Evolutionary conservation across 345 rosid species (phyloP).

Genomic region (Barbarea vulgaris): DNA sequence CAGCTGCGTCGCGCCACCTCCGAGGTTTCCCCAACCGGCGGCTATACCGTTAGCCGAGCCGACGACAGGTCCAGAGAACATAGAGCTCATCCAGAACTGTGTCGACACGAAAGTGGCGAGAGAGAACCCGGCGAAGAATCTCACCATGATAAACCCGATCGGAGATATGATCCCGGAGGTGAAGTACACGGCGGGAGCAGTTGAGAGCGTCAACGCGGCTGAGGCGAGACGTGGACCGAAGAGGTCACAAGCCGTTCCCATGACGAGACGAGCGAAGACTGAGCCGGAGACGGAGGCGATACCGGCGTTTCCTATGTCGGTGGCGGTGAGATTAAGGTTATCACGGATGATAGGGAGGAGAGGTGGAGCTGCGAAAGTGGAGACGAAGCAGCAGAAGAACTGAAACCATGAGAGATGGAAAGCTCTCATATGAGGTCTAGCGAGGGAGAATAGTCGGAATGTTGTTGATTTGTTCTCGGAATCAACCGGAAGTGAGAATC

Average conservation of each 20-base stretch:
- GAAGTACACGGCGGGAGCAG: conserved; percentile 84
- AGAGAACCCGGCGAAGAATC: conserved; percentile 82
- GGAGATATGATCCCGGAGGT: conserved; percentile 66
- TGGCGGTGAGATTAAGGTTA: conserved; percentile 77
- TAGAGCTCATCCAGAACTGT: conserved; percentile 97
- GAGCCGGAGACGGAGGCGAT: conserved; percentile 92
- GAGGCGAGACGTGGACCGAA: conserved; percentile 94
- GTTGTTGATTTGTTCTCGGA: conserved; percentile 77
- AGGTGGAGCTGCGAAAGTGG: conserved; percentile 89
- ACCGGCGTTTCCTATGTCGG: conserved; percentile 88
- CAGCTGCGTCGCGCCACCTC: conserved; percentile 90
- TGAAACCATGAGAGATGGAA: conserved; percentile 90
- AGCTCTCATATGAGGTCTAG: conserved; percentile 85
- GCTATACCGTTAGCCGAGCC: conserved; percentile 84
- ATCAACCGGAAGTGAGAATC: conserved; percentile 77
- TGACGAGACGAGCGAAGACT: conserved; percentile 74
- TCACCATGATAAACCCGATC: conserved; percentile 62
- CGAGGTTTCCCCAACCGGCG: conserved; percentile 96
- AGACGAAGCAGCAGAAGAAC: conserved; percentile 81
- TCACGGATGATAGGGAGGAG: conserved; percentile 86
- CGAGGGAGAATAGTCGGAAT: conserved; percentile 65
- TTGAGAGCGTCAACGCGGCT: conserved; percentile 71
- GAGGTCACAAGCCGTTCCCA: conserved; percentile 85
- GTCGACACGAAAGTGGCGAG: conserved; percentile 87
- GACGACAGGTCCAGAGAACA: conserved; percentile 73